Percentiles rank a stretch among this genome's conserved stretches.
Conservation (phyloP, 164 flowering plant species). For the Amborella trichopoda region DNA sequence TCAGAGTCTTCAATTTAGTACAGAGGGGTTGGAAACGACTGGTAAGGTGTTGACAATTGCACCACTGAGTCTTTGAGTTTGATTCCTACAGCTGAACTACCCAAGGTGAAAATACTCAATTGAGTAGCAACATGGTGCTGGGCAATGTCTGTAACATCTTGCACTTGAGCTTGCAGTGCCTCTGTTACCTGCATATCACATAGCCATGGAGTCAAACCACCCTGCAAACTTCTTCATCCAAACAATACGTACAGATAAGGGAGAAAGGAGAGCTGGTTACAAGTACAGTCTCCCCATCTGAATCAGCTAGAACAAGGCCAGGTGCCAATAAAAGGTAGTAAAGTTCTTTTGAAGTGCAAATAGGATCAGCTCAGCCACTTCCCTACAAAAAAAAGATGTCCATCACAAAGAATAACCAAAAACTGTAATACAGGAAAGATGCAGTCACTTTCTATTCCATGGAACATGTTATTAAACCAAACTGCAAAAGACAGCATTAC, state of each 20-base stretch:
- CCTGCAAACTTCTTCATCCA: background rate
- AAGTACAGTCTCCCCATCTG: conserved; percentile 88
- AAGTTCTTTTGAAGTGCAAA: conserved; percentile 70
- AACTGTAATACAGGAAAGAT: conserved; percentile 31
- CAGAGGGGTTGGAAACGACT: no score
- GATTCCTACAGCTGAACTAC: no score
- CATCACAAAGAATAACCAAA: conserved; percentile 63
- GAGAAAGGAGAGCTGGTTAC: conserved; percentile 21
- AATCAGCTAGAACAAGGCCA: conserved; percentile 96
- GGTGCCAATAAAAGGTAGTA: conserved; percentile 66
- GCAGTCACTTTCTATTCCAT: background rate
- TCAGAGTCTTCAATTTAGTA: no score
- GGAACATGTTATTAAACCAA: background rate
- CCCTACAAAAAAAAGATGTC: conserved; percentile 47
- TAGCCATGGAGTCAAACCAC: no score
- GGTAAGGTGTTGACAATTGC: no score
- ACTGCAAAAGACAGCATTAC: background rate
- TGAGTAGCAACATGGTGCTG: conserved; percentile 60
- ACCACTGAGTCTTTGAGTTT: no score
- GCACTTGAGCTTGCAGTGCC: conserved; percentile 40
- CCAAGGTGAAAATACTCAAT: background rate
- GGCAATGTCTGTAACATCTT: conserved; percentile 28
- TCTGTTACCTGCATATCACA: conserved; percentile 54
- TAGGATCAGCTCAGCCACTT: conserved; percentile 56
- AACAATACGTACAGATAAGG: background rate